Evolutionary conservation across 2,329 filamentous ascomycete species (phyloP).

Genomic region (Pseudogymnoascus sp.): DNA sequence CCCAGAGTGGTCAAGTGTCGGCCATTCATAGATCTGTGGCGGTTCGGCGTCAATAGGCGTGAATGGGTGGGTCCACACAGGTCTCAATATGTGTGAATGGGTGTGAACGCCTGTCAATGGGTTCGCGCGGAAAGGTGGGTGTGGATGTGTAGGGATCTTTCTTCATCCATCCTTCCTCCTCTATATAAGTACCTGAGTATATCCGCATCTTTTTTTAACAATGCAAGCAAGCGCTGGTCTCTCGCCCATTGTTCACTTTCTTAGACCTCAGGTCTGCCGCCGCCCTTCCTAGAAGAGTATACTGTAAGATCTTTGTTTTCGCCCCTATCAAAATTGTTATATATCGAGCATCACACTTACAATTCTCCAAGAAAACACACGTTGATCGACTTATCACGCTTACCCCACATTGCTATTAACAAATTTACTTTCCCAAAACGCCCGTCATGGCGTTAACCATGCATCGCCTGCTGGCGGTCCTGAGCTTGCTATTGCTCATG

Average conservation of each 20-base stretch:
- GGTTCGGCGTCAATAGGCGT: background rate
- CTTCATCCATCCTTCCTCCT: background rate
- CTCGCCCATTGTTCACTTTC: slow-evolving; percentile 1
- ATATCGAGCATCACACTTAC: background rate
- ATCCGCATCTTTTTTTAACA: background rate
- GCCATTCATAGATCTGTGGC: slow-evolving; percentile 5
- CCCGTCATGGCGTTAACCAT: background rate
- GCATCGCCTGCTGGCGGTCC: background rate
- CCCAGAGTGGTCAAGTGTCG: slow-evolving; percentile 5
- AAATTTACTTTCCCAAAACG: background rate
- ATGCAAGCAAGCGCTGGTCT: slow-evolving; percentile 4
- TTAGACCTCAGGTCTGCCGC: background rate
- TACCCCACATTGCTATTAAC: background rate
- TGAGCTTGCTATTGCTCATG: slow-evolving; percentile 6
- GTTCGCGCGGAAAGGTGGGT: background rate
- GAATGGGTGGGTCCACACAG: background rate
- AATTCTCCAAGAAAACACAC: background rate
- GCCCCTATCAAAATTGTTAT: background rate
- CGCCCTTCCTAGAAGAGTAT: background rate
- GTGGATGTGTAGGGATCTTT: background rate
- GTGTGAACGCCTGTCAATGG: background rate
- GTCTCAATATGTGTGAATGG: background rate
- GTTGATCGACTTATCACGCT: background rate
- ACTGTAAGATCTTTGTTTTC: background rate
- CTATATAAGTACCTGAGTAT: slow-evolving; percentile 5